Percentiles rank a stretch among this genome's conserved stretches.
These are phyloP conservation scores for Metschnikowia baotianmanensis DNA, from an alignment of 805 yeast species.

Conservation along the genomic window DNA sequence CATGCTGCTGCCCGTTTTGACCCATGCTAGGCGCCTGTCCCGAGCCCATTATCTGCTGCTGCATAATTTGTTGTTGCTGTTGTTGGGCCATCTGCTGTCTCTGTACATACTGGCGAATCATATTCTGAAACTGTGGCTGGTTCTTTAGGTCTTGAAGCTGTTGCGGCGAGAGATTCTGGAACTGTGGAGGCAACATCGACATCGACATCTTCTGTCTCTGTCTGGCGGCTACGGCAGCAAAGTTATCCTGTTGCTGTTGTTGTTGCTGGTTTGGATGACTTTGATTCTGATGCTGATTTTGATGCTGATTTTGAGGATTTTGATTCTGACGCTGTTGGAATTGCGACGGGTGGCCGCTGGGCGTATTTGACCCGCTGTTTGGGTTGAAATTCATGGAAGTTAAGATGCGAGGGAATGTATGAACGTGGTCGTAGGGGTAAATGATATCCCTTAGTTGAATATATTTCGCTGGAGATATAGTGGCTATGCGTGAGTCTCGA, in stretches of 20 bases:
- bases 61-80: constrained; percentile 28
- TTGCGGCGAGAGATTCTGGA: constrained; percentile 36
- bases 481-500: too few relatives aligned
- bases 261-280: constrained; percentile 9
- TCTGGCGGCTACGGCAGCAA: constrained; percentile 13
- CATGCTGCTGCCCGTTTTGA: constrained; percentile 2
- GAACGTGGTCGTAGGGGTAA: neutral
- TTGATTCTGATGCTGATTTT: too few relatives aligned
- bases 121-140: constrained; percentile 44
- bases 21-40: constrained; percentile 5
- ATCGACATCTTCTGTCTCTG: constrained; percentile 26
- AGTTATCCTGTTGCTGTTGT: constrained; percentile 10
- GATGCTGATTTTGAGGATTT: too few relatives aligned
- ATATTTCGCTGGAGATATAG: too few relatives aligned
- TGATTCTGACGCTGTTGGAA: constrained; percentile 5
- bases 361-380: constrained; percentile 9
- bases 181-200: constrained; percentile 27
- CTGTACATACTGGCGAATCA: constrained; percentile 39
- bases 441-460: neutral
- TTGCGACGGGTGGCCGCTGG: constrained; percentile 5
- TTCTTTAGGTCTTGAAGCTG: constrained; percentile 41
- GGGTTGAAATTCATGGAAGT: constrained; percentile 16
- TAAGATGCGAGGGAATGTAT: neutral
- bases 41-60: constrained; percentile 13
- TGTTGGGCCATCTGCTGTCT: constrained; percentile 40